These are phyloP conservation scores for Nyssa sinensis DNA, from an alignment of 148 eudicot species.

Conservation along the genomic window DNA sequence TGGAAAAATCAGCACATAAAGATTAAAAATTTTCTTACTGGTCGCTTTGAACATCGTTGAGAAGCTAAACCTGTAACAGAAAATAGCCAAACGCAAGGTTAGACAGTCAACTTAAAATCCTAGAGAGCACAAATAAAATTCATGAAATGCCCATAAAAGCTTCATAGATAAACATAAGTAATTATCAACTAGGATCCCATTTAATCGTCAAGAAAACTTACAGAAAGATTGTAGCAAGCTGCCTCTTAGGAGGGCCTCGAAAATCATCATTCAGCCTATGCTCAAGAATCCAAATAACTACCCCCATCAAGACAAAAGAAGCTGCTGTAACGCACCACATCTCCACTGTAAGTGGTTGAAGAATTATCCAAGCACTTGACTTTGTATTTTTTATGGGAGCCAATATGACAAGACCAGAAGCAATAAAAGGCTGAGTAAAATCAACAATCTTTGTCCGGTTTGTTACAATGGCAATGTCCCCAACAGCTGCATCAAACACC, in stretches of 20 bases:
- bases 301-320: slow-evolving; percentile 13
- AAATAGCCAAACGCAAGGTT: too few relatives aligned
- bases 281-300: slow-evolving; percentile 29
- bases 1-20: too few relatives aligned
- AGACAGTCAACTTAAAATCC: too few relatives aligned
- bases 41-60: slow-evolving; percentile 2
- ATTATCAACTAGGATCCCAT: too few relatives aligned
- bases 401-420: slow-evolving; percentile 24
- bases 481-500: slow-evolving; percentile 30
- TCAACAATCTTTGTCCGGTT: slow-evolving; percentile 21
- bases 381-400: slow-evolving; percentile 15
- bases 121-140: too few relatives aligned
- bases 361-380: slow-evolving; percentile 19
- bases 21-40: slow-evolving; percentile 8
- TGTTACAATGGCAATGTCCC: slow-evolving; percentile 24
- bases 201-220: too few relatives aligned
- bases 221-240: slow-evolving; percentile 8
- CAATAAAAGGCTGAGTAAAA: slow-evolving; percentile 26
- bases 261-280: slow-evolving; percentile 23
- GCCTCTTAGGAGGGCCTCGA: slow-evolving; percentile 19
- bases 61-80: slow-evolving; percentile 11
- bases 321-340: slow-evolving; percentile 19
- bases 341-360: slow-evolving; percentile 19
- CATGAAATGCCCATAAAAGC: too few relatives aligned
- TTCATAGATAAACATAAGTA: too few relatives aligned